Percentiles rank a stretch among this genome's conserved stretches.
Evolutionary conservation across 768 basidiomycete species (phyloP).

Genomic region (Calocybe gangraenosa): DNA sequence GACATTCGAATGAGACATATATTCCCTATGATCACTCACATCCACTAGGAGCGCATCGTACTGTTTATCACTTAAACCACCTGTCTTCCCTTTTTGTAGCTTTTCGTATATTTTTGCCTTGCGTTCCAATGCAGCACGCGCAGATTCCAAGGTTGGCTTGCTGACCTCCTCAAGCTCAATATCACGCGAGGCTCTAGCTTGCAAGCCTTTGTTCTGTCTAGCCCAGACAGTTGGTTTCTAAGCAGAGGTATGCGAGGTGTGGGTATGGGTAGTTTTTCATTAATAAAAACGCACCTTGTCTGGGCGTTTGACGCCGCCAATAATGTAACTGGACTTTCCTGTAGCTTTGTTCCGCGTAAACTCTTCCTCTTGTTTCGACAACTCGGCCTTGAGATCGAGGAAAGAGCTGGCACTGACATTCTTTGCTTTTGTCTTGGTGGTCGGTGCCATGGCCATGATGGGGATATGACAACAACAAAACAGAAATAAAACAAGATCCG

Average conservation of each 20-base stretch:
- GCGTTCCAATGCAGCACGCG: conserved; percentile 65
- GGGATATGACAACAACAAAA: neutral
- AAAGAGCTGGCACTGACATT: conserved; percentile 74
- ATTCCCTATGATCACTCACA: conserved; percentile 39
- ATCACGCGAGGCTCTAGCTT: conserved; percentile 60
- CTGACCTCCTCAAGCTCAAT: conserved; percentile 66
- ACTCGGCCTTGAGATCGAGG: conserved; percentile 77
- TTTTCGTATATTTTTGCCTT: conserved; percentile 83
- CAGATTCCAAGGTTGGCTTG: conserved; percentile 67
- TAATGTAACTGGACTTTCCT: conserved; percentile 47
- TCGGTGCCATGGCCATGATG: conserved; percentile 16
- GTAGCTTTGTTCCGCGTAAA: conserved; percentile 55
- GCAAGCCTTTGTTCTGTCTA: conserved; percentile 71
- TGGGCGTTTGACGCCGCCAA: conserved; percentile 60
- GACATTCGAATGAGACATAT: neutral
- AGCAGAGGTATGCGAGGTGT: no score
- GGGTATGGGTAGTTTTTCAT: no score
- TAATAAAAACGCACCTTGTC: conserved; percentile 57
- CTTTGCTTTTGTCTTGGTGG: conserved; percentile 60
- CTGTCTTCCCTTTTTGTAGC: conserved; percentile 70
- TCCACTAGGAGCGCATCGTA: conserved; percentile 72
- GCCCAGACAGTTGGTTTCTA: conserved; percentile 81
- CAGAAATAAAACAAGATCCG: no score
- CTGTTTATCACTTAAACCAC: conserved; percentile 72
- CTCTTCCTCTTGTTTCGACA: conserved; percentile 58